Percentiles rank a stretch among this genome's conserved stretches.
These are phyloP conservation scores for Annona cherimola DNA, from an alignment of 164 flowering plant species.

Conservation along the genomic window DNA sequence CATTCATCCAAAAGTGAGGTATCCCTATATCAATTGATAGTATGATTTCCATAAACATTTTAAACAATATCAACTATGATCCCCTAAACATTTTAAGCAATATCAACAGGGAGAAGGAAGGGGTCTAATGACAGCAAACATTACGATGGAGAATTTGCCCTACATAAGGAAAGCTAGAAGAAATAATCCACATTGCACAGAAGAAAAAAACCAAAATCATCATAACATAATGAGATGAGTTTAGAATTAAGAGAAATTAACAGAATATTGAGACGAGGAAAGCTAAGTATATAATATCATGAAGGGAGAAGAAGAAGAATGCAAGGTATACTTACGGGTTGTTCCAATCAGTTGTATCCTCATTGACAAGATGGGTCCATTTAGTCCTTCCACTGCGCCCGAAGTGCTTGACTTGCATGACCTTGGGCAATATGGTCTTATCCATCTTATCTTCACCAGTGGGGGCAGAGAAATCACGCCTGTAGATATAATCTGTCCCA, in stretches of 20 bases:
- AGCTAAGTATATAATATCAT: background rate
- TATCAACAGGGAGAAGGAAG: too few species aligned
- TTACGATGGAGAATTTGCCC: too few species aligned
- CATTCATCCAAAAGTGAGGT: too few species aligned
- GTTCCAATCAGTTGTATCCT: conserved; percentile 96
- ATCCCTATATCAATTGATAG: too few species aligned
- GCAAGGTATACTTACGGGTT: conserved; percentile 57
- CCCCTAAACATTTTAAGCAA: too few species aligned
- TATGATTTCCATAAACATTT: too few species aligned
- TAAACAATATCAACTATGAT: too few species aligned
- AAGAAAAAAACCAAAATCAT: background rate
- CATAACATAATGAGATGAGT: background rate
- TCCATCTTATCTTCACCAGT: conserved; percentile 94
- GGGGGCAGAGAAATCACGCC: conserved; percentile 80
- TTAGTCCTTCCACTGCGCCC: conserved; percentile 97
- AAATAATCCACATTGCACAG: too few species aligned
- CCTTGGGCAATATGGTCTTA: conserved; percentile 79
- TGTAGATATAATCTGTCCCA: conserved; percentile 43
- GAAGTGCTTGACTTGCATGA: conserved; percentile 96
- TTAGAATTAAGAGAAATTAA: background rate
- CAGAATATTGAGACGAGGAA: background rate
- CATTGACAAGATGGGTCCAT: conserved; percentile 94
- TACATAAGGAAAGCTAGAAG: too few species aligned
- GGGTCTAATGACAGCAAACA: too few species aligned
- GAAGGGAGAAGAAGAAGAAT: background rate